Percentiles rank a stretch among this genome's conserved stretches.
Conservation (phyloP, 2,329 filamentous ascomycete species). For the Diplodia intermedia region DNA sequence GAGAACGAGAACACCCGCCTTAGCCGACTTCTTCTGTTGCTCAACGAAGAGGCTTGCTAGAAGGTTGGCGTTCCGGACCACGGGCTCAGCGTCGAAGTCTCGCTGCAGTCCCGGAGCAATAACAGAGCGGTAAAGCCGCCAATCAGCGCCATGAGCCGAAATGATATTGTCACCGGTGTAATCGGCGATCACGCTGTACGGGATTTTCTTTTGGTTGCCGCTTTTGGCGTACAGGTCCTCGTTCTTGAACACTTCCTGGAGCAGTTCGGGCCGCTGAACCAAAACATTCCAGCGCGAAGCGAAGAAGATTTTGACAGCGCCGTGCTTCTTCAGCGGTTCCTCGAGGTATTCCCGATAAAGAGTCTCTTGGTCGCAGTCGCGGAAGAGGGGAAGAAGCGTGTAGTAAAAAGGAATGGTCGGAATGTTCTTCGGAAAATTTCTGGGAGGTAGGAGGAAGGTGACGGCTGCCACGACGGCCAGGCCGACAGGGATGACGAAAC, state of each 20-base stretch:
- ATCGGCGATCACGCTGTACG: conserved; percentile 41
- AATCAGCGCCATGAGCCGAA: conserved; percentile 42
- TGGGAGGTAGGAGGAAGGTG: conserved; percentile 27
- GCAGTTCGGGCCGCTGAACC: conserved; percentile 53
- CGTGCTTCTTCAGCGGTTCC: conserved; percentile 48
- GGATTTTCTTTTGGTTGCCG: conserved; percentile 45
- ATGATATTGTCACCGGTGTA: conserved; percentile 48
- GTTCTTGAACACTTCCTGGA: conserved; percentile 50
- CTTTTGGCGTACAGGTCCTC: conserved; percentile 44
- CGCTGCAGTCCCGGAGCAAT: conserved; percentile 43
- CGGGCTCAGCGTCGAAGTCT: conserved; percentile 36
- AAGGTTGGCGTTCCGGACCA: conserved; percentile 39
- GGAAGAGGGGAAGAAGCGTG: conserved; percentile 52
- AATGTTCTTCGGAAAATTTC: conserved; percentile 44
- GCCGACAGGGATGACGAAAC: background rate
- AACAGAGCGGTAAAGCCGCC: conserved; percentile 42
- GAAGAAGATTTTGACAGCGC: conserved; percentile 59
- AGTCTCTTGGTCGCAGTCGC: conserved; percentile 53
- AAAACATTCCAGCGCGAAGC: conserved; percentile 59
- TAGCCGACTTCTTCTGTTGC: conserved; percentile 37
- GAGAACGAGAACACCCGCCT: conserved; percentile 41
- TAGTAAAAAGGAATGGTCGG: conserved; percentile 56
- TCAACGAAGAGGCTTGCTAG: conserved; percentile 43
- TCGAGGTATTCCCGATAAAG: conserved; percentile 52
- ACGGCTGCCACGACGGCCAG: conserved; percentile 4